These are phyloP conservation scores for Mollisiaceae sp. DNA, from an alignment of 2,329 filamentous ascomycete species.

Conservation along the genomic window DNA sequence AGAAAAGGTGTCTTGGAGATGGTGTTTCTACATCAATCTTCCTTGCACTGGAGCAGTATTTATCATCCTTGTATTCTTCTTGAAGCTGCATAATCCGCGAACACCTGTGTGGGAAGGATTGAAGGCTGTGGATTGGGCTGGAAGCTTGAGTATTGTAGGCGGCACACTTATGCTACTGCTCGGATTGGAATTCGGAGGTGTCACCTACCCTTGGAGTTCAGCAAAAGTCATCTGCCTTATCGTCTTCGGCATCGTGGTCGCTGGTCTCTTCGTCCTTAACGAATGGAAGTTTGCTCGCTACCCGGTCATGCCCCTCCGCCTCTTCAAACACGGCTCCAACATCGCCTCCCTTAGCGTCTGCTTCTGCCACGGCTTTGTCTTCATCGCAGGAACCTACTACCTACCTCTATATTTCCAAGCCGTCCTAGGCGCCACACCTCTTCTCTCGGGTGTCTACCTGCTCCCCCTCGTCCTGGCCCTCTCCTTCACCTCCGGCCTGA, in stretches of 20 bases:
- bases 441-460: conserved; percentile 78
- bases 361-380: conserved; percentile 71
- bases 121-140: conserved; percentile 64
- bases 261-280: conserved; percentile 67
- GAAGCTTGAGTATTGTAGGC: conserved; percentile 65
- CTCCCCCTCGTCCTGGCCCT: conserved; percentile 72
- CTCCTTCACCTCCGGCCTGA: conserved; percentile 64
- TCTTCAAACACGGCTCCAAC: conserved; percentile 73
- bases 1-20: conserved; percentile 62
- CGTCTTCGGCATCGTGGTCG: conserved; percentile 66
- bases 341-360: conserved; percentile 68
- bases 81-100: conserved; percentile 69
- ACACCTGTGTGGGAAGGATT: conserved; percentile 67
- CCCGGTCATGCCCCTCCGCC: conserved; percentile 73
- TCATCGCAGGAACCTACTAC: conserved; percentile 34
- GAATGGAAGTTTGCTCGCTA: conserved; percentile 77
- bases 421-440: conserved; percentile 50
- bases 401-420: conserved; percentile 76
- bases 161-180: conserved; percentile 86
- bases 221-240: conserved; percentile 48
- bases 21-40: conserved; percentile 52
- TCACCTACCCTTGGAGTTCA: conserved; percentile 63
- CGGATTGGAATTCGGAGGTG: conserved; percentile 83
- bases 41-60: conserved; percentile 45
- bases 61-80: conserved; percentile 62